Percentiles rank a stretch among this genome's conserved stretches.
These are phyloP conservation scores for Fusarium equiseti DNA, from an alignment of 2,329 filamentous ascomycete species.

Conservation along the genomic window DNA sequence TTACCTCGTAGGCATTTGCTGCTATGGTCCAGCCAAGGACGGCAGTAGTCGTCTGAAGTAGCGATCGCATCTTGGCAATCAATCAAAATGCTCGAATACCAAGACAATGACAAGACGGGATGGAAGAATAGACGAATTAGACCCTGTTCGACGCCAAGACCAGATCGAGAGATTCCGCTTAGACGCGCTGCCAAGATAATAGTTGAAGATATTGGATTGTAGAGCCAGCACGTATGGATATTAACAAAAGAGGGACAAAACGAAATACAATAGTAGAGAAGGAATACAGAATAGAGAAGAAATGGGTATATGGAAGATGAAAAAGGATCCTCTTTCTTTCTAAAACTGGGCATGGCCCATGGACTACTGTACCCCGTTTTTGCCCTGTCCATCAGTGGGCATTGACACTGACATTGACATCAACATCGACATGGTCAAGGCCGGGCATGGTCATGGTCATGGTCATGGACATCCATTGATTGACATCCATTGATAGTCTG, in stretches of 20 bases:
- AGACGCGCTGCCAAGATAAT: constrained; percentile 25
- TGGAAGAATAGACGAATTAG: constrained; percentile 2
- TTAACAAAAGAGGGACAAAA: constrained; percentile 12
- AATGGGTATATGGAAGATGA: constrained; percentile 3
- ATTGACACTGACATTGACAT: constrained; percentile 14
- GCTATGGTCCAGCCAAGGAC: constrained; percentile 32
- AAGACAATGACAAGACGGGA: constrained; percentile 22
- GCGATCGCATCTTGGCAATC: constrained; percentile 37
- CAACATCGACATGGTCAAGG: constrained; percentile 1
- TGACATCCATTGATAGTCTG: constrained; percentile 1
- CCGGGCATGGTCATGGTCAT: neutral
- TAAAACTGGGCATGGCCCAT: constrained; percentile 15
- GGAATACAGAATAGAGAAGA: neutral
- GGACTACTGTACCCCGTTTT: constrained; percentile 18
- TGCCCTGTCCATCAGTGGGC: constrained; percentile 7
- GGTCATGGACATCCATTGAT: constrained; percentile 11
- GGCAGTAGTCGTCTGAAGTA: constrained; percentile 30
- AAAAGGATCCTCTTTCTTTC: constrained; percentile 2
- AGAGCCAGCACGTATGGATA: constrained; percentile 7
- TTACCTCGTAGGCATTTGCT: constrained; percentile 33
- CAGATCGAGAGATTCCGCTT: constrained; percentile 28
- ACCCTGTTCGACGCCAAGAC: constrained; percentile 18
- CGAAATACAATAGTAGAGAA: constrained; percentile 7
- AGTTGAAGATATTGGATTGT: constrained; percentile 12
- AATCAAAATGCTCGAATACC: constrained; percentile 10